phyloP scores from a whole-genome alignment of 1,139 yeast genomes.

The Pichia sp. region DNA sequence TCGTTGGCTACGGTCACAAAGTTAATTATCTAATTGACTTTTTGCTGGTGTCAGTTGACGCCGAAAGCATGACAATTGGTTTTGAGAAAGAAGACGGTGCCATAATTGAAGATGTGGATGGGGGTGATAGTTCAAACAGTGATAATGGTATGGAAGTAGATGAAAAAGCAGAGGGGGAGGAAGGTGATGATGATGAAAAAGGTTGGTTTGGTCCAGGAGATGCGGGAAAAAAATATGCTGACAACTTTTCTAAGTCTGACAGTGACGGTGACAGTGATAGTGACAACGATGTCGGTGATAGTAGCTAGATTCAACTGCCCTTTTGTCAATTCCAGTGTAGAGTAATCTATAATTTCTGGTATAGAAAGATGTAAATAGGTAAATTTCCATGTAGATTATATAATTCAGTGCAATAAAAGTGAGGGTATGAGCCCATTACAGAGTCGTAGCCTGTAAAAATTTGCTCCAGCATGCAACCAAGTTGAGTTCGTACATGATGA shows the following conservation, averaged over 20 bases:
- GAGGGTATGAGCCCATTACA: too few relatives aligned
- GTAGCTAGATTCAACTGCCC: too few relatives aligned
- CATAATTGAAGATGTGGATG: slow-evolving; percentile 31
- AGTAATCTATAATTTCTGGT: too few relatives aligned
- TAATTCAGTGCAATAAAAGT: too few relatives aligned
- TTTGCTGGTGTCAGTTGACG: slow-evolving; percentile 22
- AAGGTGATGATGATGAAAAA: slow-evolving; percentile 33
- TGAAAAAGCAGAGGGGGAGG: slow-evolving; percentile 26
- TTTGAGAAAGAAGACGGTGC: slow-evolving; percentile 22
- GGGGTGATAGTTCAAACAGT: slow-evolving; percentile 21
- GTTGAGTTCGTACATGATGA: too few relatives aligned
- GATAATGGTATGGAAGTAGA: slow-evolving; percentile 31
- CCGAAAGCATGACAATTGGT: slow-evolving; percentile 2
- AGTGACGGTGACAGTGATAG: slow-evolving; percentile 18
- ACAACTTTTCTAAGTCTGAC: slow-evolving; percentile 25
- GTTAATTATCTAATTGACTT: slow-evolving; percentile 26
- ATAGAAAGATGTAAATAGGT: too few relatives aligned
- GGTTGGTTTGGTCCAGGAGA: slow-evolving; percentile 41
- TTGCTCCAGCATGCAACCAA: too few relatives aligned
- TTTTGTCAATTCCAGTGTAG: too few relatives aligned
- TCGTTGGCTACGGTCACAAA: slow-evolving; percentile 39
- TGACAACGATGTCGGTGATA: too few relatives aligned
- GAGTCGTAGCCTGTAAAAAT: too few relatives aligned
- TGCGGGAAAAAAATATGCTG: slow-evolving; percentile 28
- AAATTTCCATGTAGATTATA: too few relatives aligned